Evolutionary conservation across 2,329 filamentous ascomycete genomes (phyloP).

Genomic region (Chaetomium olivaceum): DNA sequence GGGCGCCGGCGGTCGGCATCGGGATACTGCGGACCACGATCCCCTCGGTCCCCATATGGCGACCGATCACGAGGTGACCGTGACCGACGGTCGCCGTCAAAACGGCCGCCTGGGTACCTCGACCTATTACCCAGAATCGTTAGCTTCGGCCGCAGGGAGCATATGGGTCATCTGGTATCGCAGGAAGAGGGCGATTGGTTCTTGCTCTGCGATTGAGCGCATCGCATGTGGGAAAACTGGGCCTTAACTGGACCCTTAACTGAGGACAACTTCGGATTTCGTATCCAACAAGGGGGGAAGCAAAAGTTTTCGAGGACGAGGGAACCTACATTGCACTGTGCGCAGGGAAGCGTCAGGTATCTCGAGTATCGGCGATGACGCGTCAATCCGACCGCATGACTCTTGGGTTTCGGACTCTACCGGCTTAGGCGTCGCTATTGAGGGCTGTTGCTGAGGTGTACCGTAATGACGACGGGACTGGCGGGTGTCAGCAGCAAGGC

Average conservation of each 20-base stretch:
- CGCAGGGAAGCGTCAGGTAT: neutral
- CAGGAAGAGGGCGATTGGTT: neutral
- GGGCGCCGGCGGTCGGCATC: constrained; percentile 71
- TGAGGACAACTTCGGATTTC: neutral
- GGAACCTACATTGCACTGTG: constrained; percentile 4
- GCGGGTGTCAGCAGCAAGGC: neutral
- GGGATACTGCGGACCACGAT: constrained; percentile 47
- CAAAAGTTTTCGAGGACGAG: neutral
- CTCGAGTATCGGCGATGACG: neutral
- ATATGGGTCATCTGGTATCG: neutral
- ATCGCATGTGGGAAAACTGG: neutral
- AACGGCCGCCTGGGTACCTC: constrained; percentile 60
- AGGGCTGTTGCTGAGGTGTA: neutral
- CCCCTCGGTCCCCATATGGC: constrained; percentile 56
- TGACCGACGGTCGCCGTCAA: constrained; percentile 64
- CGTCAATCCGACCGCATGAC: constrained; percentile 5
- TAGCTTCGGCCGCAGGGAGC: constrained; percentile 25
- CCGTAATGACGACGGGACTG: neutral
- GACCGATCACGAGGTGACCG: constrained; percentile 69
- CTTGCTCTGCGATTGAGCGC: neutral
- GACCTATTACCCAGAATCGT: constrained; percentile 46
- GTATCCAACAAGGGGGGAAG: neutral
- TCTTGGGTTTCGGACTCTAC: neutral
- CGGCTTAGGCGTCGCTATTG: neutral
- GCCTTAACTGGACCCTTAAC: too few species aligned